Evolutionary conservation across 495 filamentous ascomycete genomes (phyloP).

Genomic region (Bacidia rubella): DNA sequence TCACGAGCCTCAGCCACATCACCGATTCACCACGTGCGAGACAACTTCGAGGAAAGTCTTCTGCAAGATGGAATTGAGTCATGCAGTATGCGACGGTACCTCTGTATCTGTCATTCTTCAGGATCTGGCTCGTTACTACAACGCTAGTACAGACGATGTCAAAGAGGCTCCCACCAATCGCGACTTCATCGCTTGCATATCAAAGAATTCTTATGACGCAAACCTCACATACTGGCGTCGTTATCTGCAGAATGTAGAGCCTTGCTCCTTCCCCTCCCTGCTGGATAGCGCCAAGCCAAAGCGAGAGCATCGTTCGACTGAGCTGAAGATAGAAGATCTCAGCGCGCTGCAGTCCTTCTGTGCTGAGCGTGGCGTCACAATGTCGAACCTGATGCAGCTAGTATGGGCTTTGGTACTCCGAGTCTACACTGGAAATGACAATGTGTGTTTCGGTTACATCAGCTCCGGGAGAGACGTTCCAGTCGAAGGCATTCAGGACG

Average conservation of each 20-base stretch:
- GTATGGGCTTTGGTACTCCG: constrained; percentile 45
- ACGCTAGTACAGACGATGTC: background rate
- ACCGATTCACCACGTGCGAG: constrained; percentile 25
- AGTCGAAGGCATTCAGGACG: constrained; percentile 36
- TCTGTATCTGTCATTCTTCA: constrained; percentile 20
- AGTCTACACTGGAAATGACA: constrained; percentile 35
- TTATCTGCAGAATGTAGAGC: constrained; percentile 35
- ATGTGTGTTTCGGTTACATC: constrained; percentile 46
- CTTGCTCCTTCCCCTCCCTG: constrained; percentile 39
- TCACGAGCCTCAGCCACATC: constrained; percentile 19
- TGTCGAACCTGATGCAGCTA: constrained; percentile 32
- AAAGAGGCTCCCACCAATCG: constrained; percentile 2
- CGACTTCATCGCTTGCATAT: constrained; percentile 8
- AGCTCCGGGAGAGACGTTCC: constrained; percentile 37
- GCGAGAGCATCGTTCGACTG: constrained; percentile 22
- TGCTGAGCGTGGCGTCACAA: constrained; percentile 17
- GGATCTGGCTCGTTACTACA: constrained; percentile 18
- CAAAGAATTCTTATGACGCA: constrained; percentile 16
- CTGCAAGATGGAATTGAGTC: constrained; percentile 33
- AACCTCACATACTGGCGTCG: constrained; percentile 37
- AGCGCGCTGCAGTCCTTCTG: constrained; percentile 22
- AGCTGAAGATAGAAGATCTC: constrained; percentile 21
- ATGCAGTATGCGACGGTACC: constrained; percentile 27
- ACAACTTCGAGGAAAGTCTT: constrained; percentile 16
- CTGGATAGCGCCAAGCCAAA: constrained; percentile 10